Conservation (phyloP, 495 filamentous ascomycete species). For the Penicillium roqueforti region DNA sequence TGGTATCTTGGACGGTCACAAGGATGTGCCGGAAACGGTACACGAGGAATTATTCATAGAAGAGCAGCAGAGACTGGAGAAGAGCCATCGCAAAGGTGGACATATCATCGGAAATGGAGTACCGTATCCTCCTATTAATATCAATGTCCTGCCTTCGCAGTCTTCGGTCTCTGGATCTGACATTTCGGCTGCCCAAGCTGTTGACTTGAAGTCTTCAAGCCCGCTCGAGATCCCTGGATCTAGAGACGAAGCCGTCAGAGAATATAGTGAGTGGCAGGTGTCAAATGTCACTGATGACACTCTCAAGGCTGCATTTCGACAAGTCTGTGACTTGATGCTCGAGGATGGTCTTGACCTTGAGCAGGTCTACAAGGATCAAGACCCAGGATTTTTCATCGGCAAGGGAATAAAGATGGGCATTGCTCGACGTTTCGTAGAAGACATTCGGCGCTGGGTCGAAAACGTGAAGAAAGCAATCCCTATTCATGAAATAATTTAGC, state of each 20-base stretch:
- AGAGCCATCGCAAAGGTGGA: too few relatives aligned
- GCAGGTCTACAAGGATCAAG: constrained; percentile 24
- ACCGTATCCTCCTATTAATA: constrained; percentile 13
- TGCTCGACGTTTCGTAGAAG: constrained; percentile 16
- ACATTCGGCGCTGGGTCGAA: constrained; percentile 21
- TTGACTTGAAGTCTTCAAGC: background rate
- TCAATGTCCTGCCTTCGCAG: constrained; percentile 19
- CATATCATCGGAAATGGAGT: too few relatives aligned
- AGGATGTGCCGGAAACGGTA: too few relatives aligned
- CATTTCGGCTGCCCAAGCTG: background rate
- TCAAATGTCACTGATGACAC: background rate
- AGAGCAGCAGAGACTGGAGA: too few relatives aligned
- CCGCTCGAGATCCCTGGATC: constrained; percentile 8
- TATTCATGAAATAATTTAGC: too few relatives aligned
- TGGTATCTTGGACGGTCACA: too few relatives aligned
- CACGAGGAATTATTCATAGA: too few relatives aligned
- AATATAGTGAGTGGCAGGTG: constrained; percentile 23
- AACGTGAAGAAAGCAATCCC: constrained; percentile 4
- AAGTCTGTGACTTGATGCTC: constrained; percentile 17
- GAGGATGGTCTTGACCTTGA: constrained; percentile 23
- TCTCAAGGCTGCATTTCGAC: constrained; percentile 16
- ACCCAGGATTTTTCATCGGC: constrained; percentile 21
- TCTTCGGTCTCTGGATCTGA: background rate
- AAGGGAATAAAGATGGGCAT: constrained; percentile 17
- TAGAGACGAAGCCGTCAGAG: constrained; percentile 19